phyloP scores from a whole-genome alignment of 805 yeast species.

The Saccharomycopsis lassenensis region DNA sequence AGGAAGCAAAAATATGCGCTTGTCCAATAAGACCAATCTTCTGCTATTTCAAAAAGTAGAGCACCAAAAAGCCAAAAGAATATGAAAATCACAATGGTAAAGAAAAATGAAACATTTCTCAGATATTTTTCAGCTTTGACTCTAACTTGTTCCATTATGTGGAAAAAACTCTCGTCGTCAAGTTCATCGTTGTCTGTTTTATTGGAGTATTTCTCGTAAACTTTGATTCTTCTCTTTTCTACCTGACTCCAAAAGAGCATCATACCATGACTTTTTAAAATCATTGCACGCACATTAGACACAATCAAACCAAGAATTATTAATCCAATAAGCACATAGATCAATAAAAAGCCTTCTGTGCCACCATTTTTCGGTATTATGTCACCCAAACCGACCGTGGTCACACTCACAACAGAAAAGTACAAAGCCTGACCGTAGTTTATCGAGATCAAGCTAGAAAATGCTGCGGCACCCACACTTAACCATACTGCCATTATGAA shows the following conservation, averaged over 20 bases:
- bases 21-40: constrained; percentile 63
- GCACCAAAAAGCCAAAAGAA: constrained; percentile 70
- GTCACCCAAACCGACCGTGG: constrained; percentile 80
- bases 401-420: constrained; percentile 58
- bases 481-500: constrained; percentile 59
- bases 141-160: constrained; percentile 43
- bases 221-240: constrained; percentile 36
- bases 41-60: constrained; percentile 44
- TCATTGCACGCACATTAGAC: constrained; percentile 55
- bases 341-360: constrained; percentile 45
- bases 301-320: constrained; percentile 64
- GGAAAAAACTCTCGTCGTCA: constrained; percentile 39
- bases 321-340: constrained; percentile 62
- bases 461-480: constrained; percentile 56
- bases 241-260: constrained; percentile 55
- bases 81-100: constrained; percentile 35
- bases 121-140: constrained; percentile 30
- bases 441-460: constrained; percentile 34
- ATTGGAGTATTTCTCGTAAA: constrained; percentile 21
- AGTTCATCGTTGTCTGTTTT: constrained; percentile 18
- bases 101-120: constrained; percentile 27
- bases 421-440: constrained; percentile 61
- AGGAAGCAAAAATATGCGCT: constrained; percentile 68
- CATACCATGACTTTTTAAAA: constrained; percentile 49
- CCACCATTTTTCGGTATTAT: constrained; percentile 43